phyloP scores from a whole-genome alignment of 2,329 filamentous ascomycete species.

The Oidium heveae region DNA sequence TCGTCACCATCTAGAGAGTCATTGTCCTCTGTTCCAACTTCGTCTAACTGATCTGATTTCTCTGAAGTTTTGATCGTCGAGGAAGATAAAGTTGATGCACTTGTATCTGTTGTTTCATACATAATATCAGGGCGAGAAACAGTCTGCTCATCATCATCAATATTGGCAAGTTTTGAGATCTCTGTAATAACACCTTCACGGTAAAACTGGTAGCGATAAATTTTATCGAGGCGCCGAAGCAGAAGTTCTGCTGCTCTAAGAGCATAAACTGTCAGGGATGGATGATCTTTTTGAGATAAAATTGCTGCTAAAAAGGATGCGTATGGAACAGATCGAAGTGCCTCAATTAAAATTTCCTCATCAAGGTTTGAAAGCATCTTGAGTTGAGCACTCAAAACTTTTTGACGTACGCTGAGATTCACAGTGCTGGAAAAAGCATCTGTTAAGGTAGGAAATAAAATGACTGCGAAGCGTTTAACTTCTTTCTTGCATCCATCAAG shows the following conservation, averaged over 20 bases:
- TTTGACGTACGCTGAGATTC: conserved; percentile 80
- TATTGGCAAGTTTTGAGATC: conserved; percentile 51
- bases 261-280: conserved; percentile 62
- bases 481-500: conserved; percentile 63
- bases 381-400: conserved; percentile 81
- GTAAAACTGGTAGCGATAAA: conserved; percentile 92
- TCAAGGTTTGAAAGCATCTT: conserved; percentile 98
- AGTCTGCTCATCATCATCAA: conserved; percentile 5
- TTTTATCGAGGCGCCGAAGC: conserved; percentile 54
- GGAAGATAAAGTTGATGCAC: conserved; percentile 6
- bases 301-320: conserved; percentile 91
- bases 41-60: conserved; percentile 9
- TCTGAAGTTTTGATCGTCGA: conserved; percentile 14
- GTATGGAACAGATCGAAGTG: conserved; percentile 70
- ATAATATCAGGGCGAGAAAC: conserved; percentile 3
- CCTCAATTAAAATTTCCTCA: conserved; percentile 57
- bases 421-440: conserved; percentile 96
- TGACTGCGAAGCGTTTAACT: conserved; percentile 75
- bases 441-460: conserved; percentile 81
- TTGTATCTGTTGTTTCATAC: neutral
- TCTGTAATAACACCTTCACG: conserved; percentile 88
- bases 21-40: conserved; percentile 19
- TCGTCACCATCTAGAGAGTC: conserved; percentile 27
- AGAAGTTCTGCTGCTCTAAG: conserved; percentile 77
- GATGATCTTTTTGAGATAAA: conserved; percentile 81